phyloP scores from a whole-genome alignment of 1,284 basidiomycete genomes.

The Vanrija pseudolonga region DNA sequence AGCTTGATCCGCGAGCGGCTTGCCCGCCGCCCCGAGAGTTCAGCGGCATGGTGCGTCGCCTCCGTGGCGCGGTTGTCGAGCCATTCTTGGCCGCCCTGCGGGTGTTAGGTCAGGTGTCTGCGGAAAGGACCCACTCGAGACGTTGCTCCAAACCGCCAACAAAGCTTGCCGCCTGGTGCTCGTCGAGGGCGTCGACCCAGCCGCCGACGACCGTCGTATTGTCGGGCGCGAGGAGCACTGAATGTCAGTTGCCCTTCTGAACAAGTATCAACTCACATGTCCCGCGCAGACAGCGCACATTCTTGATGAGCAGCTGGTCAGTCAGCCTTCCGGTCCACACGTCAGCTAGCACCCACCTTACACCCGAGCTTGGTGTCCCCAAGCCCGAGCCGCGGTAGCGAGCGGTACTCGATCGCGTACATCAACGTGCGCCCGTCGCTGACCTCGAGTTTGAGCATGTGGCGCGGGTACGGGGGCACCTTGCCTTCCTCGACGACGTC shows the following conservation, averaged over 20 bases:
- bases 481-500: conserved; percentile 19
- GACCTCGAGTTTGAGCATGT: conserved; percentile 43
- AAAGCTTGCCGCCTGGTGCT: conserved; percentile 33
- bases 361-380: conserved; percentile 44
- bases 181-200: conserved; percentile 36
- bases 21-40: neutral
- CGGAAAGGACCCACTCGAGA: conserved; percentile 18
- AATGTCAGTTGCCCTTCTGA: neutral
- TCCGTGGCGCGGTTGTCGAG: neutral
- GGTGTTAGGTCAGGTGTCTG: neutral
- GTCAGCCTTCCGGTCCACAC: neutral
- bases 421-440: conserved; percentile 40
- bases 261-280: conserved; percentile 20
- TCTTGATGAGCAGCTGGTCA: conserved; percentile 36
- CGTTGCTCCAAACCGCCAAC: conserved; percentile 20
- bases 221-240: conserved; percentile 39
- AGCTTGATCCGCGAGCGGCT: no score
- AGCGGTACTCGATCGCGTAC: conserved; percentile 44
- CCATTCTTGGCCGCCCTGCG: conserved; percentile 18
- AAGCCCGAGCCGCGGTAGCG: conserved; percentile 30
- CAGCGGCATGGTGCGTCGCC: neutral
- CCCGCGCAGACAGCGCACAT: conserved; percentile 29
- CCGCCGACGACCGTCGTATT: conserved; percentile 38
- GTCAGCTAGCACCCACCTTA: conserved; percentile 28
- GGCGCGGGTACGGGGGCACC: conserved; percentile 41